A percentile compares a stretch with the other conserved stretches of the same genome.
Evolutionary conservation across 495 filamentous ascomycete genomes (phyloP).

Genomic region (Talaromyces adpressus): DNA sequence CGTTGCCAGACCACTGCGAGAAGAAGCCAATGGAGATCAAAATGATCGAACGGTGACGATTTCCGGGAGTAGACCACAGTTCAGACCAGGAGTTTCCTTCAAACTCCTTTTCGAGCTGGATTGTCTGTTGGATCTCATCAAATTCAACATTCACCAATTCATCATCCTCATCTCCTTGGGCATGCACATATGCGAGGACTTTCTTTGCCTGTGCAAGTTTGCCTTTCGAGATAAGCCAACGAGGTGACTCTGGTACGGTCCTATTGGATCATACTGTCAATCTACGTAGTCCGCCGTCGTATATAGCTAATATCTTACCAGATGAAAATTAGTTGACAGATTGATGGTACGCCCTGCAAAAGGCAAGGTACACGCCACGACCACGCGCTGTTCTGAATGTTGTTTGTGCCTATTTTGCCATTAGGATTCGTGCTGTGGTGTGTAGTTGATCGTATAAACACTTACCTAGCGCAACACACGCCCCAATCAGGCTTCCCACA

Average conservation of each 20-base stretch:
- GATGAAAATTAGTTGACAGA: conserved; percentile 39
- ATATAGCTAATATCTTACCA: conserved; percentile 21
- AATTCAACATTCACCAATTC: conserved; percentile 18
- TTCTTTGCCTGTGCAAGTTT: conserved; percentile 23
- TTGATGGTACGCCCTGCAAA: conserved; percentile 39
- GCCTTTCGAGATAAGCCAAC: conserved; percentile 29
- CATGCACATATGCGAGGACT: conserved; percentile 26
- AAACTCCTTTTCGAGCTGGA: conserved; percentile 22
- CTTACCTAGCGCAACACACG: conserved; percentile 9
- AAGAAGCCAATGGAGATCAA: conserved; percentile 56
- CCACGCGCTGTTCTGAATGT: conserved; percentile 34
- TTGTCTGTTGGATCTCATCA: conserved; percentile 18
- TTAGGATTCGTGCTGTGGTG: not conserved
- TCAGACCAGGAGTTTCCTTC: conserved; percentile 32
- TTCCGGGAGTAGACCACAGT: conserved; percentile 59
- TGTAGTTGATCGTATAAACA: not conserved
- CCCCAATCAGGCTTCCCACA: conserved; percentile 29
- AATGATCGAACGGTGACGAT: conserved; percentile 52
- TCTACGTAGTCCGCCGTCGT: not conserved
- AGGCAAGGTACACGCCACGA: conserved; percentile 42
- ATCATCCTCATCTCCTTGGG: conserved; percentile 13
- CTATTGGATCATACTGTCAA: not conserved
- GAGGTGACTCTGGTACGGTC: conserved; percentile 41
- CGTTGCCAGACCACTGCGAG: conserved; percentile 36
- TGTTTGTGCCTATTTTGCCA: conserved; percentile 20